Conservation (phyloP, 257 asterid species). For the Nicotiana undulata region DNA sequence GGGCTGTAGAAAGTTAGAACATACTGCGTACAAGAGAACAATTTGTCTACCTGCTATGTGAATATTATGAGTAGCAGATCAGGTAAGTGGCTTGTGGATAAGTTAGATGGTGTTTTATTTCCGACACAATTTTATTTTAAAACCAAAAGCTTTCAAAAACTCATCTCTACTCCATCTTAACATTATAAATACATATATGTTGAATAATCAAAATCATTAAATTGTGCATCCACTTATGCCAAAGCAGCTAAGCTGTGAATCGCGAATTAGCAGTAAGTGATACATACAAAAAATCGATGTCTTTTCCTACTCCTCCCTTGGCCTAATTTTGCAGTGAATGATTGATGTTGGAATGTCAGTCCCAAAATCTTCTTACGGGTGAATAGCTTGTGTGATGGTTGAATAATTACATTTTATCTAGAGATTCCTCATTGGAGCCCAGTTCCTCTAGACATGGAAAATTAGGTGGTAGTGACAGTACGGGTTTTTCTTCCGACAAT, state of each 20-base stretch:
- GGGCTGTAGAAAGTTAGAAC: no score
- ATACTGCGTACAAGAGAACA: no score
- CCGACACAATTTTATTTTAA: no score
- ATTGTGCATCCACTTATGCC: neutral
- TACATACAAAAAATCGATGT: neutral
- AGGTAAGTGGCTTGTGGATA: no score
- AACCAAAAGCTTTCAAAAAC: no score
- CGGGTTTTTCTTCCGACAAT: slow-evolving; percentile 23
- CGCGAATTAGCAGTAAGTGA: neutral
- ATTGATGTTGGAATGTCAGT: neutral
- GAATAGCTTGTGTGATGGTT: neutral
- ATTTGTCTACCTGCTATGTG: no score
- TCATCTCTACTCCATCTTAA: no score
- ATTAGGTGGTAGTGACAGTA: slow-evolving; percentile 31
- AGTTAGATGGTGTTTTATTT: no score
- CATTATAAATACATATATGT: neutral
- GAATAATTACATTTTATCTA: neutral
- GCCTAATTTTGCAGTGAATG: neutral
- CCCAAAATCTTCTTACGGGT: neutral
- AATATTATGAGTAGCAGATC: no score
- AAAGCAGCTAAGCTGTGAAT: neutral
- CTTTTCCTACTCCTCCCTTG: neutral
- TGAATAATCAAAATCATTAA: neutral
- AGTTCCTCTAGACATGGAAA: neutral
- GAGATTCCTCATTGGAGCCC: neutral